Conservation (phyloP, 352 stramenopile genomes). For the Pythium sukuiense region DNA sequence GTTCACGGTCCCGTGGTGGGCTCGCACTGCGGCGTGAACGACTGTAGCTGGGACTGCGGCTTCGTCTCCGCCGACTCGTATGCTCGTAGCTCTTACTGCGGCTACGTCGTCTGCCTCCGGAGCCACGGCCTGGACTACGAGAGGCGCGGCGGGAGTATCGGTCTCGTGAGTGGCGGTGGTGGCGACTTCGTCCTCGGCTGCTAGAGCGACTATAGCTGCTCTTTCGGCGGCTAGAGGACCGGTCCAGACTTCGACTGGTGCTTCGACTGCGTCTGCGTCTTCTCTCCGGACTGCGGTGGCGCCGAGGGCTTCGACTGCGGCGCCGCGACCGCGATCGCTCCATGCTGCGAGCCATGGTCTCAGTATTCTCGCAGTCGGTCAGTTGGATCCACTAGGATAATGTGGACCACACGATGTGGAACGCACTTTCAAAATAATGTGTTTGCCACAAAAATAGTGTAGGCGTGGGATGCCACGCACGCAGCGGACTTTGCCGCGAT, state of each 20-base stretch:
- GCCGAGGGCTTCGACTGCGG: slow-evolving; percentile 19
- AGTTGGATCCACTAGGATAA: not conserved
- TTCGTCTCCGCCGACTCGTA: not conserved
- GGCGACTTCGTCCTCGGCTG: slow-evolving; percentile 20
- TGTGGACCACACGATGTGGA: not conserved
- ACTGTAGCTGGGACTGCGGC: slow-evolving; percentile 10
- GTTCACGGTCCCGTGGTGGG: slow-evolving; percentile 2
- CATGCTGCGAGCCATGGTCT: slow-evolving; percentile 12
- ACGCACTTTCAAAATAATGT: not conserved
- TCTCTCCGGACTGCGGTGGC: slow-evolving; percentile 11
- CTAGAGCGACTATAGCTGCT: slow-evolving; percentile 36
- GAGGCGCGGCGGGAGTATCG: slow-evolving; percentile 10
- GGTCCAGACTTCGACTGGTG: slow-evolving; percentile 14
- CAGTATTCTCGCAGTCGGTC: not conserved
- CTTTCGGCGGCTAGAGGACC: slow-evolving; percentile 13
- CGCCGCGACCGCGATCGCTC: slow-evolving; percentile 18
- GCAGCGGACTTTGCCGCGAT: not conserved
- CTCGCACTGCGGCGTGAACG: slow-evolving; percentile 19
- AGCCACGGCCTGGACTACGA: slow-evolving; percentile 9
- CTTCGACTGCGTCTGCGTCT: slow-evolving; percentile 19
- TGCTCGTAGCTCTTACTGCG: slow-evolving; percentile 24
- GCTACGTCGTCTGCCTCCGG: slow-evolving; percentile 10
- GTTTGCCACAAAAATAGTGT: too few relatives aligned
- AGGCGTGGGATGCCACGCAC: too few relatives aligned
- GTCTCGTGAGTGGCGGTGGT: slow-evolving; percentile 1